Conservation (phyloP, 305 asterid species). For the Fraxinus ornus region DNA sequence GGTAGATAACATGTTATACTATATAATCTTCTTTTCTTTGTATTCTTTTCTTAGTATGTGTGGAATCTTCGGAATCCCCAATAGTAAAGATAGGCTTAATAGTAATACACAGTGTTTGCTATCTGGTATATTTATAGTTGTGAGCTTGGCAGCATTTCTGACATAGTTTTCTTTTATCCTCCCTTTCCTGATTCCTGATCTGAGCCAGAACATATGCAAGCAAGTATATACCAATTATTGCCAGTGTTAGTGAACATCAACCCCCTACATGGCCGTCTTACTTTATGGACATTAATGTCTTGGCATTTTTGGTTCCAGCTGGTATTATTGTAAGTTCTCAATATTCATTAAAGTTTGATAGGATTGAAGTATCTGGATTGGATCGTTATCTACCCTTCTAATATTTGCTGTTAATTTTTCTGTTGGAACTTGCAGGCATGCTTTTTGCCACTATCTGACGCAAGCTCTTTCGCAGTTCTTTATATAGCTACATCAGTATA, state of each 20-base stretch:
- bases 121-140: not conserved
- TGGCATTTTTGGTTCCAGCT: slow-evolving; percentile 98
- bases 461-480: slow-evolving; percentile 92
- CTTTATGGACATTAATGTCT: slow-evolving; percentile 94
- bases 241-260: slow-evolving; percentile 98
- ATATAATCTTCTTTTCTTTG: not conserved
- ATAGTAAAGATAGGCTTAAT: not conserved
- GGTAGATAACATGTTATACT: not conserved
- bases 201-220: slow-evolving; percentile 93
- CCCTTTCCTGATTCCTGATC: slow-evolving; percentile 20
- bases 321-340: slow-evolving; percentile 83
- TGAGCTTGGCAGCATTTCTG: slow-evolving; percentile 24
- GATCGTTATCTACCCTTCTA: slow-evolving; percentile 11
- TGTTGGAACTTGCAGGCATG: slow-evolving; percentile 69
- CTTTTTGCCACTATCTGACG: slow-evolving; percentile 92
- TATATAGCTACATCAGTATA: slow-evolving; percentile 95
- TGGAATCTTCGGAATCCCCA: slow-evolving; percentile 1
- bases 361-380: not conserved
- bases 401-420: slow-evolving; percentile 15
- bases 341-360: slow-evolving; percentile 12
- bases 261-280: slow-evolving; percentile 99
- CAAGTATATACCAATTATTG: slow-evolving; percentile 98
- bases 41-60: not conserved
- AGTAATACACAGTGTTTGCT: slow-evolving; percentile 1
- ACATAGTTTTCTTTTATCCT: slow-evolving; percentile 20